Evolutionary conservation across 495 filamentous ascomycete genomes (phyloP), one percentile per base, ranked within the genome.

Genomic region (Neurospora sp.): DNA sequence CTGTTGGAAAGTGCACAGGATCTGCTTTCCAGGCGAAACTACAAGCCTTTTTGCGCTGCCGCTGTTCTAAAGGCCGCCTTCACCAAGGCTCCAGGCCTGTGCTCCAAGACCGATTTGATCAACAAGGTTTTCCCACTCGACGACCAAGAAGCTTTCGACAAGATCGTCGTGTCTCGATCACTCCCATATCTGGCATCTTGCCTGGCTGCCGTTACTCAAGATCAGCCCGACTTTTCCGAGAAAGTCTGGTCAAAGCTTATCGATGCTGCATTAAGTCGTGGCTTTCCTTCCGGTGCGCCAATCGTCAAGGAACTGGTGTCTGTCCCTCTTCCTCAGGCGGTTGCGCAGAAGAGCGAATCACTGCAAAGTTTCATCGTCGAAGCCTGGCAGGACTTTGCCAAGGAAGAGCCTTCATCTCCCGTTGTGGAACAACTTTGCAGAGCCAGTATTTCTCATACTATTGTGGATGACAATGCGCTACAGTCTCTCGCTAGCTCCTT

Each of bases 11-110:
- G 80, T 4, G 73, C 81, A 4, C 72, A 82, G 8, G 75, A 79
- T 7, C 61, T 83, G 10, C 77, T 86, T 3, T 72, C 74, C 48
- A 82, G 82, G 37, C 84, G 92, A 68, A 92, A 94, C 74, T 93
- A 93, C 61, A 96, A 96, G 76, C 92, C 93, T 0, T 97, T 92
- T 76, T 92, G 91, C 16, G 91, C 91, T 16, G 92, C 94, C 22
- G 87, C 87, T 6, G 84, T 89, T 4, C 77, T 96, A 4, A 79
- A 82, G 70, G 82, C 83, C 0, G 85, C 82, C 12, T 79, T 84
- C 35, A 76, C 79, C 37, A 75, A 79, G 22, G 78, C 77, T 8
- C 80, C 69, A 70, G 75, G 12, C 44, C 73, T 72, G 53, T 84
- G 35, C 79, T 27, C 69, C 7, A 59, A 74, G 9, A 65, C 69